Evolutionary conservation across 2,329 filamentous ascomycete species (phyloP), one percentile per base, ranked within the genome.

Genomic region (Pseudogymnoascus sp.): DNA sequence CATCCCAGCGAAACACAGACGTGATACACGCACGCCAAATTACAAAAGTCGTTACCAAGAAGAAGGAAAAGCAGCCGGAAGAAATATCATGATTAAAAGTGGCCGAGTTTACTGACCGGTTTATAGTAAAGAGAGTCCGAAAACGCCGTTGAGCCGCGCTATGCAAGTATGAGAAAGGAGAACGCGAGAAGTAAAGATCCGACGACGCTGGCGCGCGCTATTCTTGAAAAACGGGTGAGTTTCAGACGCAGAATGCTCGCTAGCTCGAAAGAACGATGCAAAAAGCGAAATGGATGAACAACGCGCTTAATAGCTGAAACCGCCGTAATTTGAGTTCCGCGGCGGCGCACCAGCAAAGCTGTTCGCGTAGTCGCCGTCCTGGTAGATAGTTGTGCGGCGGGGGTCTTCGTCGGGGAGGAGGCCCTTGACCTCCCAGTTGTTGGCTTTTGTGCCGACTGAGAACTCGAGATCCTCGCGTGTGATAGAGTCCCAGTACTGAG

Each of bases 351-450:
- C 68, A 62, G 70, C 70, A 60, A 67, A 62, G 35, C 60, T 65
- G 59, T 63, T 65, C 8, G 69, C 66, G 41, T 69, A 71, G 16
- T 73, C 70, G 31, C 64, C 65, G 19, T 74, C 72, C 67, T 72
- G 70, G 63, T 74, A 74, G 16, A 72, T 61, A 2, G 72, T 73
- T 38, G 33, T 60, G 24, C 63, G 68, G 64, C 71, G 62, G 4
- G 73, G 72, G 11, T 74, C 72, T 31, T 74, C 72, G n/a, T 70
- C 68, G 7, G 72, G 65, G 1, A 95, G 81, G 10, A 91, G 82
- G 66, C 98, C 93, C 79, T 98, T 98, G 73, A 98, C 89, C 74
- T 99, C 95, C 95, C 95, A 99, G 75, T 95, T 97, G 79, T 96
- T 96, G 78, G 91, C 89, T 75, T 93, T 91, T 64, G 91, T 91